Base-by-base conservation (phyloP, 2,329 filamentous ascomycete species). In the Aspergillus transmontanensis region DNA sequence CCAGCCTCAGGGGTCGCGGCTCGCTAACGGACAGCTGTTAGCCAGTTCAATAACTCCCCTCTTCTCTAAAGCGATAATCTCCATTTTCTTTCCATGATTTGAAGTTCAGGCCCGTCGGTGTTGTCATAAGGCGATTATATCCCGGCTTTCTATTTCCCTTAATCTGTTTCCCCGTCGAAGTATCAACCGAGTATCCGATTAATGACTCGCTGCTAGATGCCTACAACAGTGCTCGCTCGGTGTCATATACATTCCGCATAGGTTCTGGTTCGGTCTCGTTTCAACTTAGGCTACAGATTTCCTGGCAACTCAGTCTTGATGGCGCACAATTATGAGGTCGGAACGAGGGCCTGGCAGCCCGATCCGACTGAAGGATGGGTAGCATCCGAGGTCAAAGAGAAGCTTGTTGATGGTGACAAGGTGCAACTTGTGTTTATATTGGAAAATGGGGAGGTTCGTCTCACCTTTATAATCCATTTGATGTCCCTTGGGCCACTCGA, bases 341-440 rank as follows among this genome's bases (percentile, higher is more conserved):
- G 94, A 77, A 98, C 94, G 75, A 89, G 93, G 87, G 95, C 94
- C 78, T 99, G 95, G 95, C 95, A 98, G 87, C 94, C 95, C 73
- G 95, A 99, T 84, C 84, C 88, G 78, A 92, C 92, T 66, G 94
- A 99, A 81, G 95, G 95, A 82, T 99, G 95, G 94, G 89, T 99
- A 79, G 91, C 94, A 77, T 97, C 95, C 54, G 94, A 98, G 85
- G 91, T 99, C 72, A 85, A 90, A 78, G 90, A 91, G 81, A 97
- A 95, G 85, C 86, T 87, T 61, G 83, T 92, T 69, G 86, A 95
- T 76, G 95, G 93, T 66, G 87, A 93, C 75, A 97, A 96, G 78
- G 91, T 94, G 75, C 90, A 86, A 76, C 86, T 99, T 73, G 86
- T 93, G 72, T 98, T 99, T 81, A 86, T 89, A 80, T 85, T 98